Evolutionary conservation across 2,329 filamentous ascomycete species (phyloP).

Genomic region (Ascochyta pisi): DNA sequence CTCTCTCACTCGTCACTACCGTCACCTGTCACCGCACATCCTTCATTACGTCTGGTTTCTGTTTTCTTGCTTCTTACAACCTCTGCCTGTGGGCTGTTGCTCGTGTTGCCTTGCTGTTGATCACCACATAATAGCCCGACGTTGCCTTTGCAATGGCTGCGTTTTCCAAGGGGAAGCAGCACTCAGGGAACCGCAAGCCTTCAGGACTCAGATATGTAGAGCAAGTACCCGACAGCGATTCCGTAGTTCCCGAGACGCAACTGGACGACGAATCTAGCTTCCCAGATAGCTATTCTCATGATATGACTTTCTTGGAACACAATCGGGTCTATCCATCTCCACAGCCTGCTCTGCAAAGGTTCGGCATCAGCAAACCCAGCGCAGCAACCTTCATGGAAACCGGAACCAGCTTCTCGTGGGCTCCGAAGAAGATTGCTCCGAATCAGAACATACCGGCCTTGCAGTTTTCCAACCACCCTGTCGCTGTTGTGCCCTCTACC

Average conservation of each 20-base stretch:
- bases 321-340: not conserved
- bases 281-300: no score
- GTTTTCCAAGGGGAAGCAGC: constrained; percentile 13
- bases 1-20: not conserved
- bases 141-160: constrained; percentile 23
- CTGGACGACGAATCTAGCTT: not conserved
- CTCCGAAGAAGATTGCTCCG: not conserved
- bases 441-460: not conserved
- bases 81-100: not conserved
- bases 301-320: not conserved
- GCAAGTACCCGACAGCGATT: constrained; percentile 31
- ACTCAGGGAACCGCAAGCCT: constrained; percentile 9
- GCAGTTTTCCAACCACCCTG: not conserved
- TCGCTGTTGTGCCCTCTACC: not conserved
- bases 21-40: not conserved
- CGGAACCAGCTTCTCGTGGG: not conserved
- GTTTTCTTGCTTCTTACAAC: not conserved
- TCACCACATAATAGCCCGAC: not conserved
- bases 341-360: not conserved
- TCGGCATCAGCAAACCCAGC: not conserved
- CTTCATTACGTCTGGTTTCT: not conserved
- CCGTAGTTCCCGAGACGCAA: constrained; percentile 30
- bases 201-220: constrained; percentile 33
- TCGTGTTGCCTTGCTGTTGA: not conserved
- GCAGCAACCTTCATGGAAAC: not conserved